Percentiles rank a stretch among this genome's conserved stretches.
Evolutionary conservation across 805 yeast species (phyloP).

Genomic region (Ogataea populi-albae): DNA sequence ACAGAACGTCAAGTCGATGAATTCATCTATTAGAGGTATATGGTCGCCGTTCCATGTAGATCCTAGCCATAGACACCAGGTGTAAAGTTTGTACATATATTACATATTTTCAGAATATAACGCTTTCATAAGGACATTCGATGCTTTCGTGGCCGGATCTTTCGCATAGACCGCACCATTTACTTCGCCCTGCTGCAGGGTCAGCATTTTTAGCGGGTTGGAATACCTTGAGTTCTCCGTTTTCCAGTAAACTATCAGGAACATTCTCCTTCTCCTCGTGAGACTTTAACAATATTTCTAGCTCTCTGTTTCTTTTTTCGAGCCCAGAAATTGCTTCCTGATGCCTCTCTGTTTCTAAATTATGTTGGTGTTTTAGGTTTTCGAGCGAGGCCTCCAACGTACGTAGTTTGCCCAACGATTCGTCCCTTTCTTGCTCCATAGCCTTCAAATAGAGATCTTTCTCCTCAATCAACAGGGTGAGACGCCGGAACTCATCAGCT

Average conservation of each 20-base stretch:
- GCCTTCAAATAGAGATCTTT: slow-evolving; percentile 5
- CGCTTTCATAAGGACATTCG: slow-evolving; percentile 80
- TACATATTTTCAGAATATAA: slow-evolving; percentile 19
- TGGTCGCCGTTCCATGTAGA: slow-evolving; percentile 95
- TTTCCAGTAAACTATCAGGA: slow-evolving; percentile 6
- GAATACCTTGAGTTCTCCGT: slow-evolving; percentile 37
- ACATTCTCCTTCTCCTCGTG: background rate
- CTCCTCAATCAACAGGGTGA: slow-evolving; percentile 7
- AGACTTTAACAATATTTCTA: slow-evolving; percentile 7
- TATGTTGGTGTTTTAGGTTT: slow-evolving; percentile 11
- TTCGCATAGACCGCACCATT: slow-evolving; percentile 95
- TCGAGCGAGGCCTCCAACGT: slow-evolving; percentile 10
- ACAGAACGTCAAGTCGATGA: slow-evolving; percentile 76
- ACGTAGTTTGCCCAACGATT: slow-evolving; percentile 1
- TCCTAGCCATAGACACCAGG: slow-evolving; percentile 45
- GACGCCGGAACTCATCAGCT: slow-evolving; percentile 5
- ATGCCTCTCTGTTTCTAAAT: background rate
- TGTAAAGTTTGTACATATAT: slow-evolving; percentile 27
- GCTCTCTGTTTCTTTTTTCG: slow-evolving; percentile 5
- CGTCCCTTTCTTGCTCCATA: background rate
- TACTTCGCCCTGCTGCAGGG: slow-evolving; percentile 68
- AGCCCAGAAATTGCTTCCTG: slow-evolving; percentile 7
- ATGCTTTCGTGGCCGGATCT: slow-evolving; percentile 82
- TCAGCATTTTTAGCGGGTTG: slow-evolving; percentile 49
- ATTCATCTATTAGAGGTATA: slow-evolving; percentile 86